Evolutionary conservation across 257 asterid genomes (phyloP).

Genomic region (Linderniella brevidens): DNA sequence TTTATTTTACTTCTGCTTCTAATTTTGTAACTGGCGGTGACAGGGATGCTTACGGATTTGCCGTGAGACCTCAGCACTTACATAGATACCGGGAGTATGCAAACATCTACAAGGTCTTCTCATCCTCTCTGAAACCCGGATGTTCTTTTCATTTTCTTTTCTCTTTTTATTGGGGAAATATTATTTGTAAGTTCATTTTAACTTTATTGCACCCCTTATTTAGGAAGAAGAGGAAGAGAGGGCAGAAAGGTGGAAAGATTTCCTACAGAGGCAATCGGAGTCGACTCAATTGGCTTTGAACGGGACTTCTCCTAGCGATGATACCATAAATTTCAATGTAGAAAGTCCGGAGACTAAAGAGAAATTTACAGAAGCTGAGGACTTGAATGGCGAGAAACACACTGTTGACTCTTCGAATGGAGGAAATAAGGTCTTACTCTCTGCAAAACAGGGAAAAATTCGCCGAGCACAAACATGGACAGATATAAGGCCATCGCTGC

Average conservation of each 20-base stretch:
- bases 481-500: conserved; percentile 58
- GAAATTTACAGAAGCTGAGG: conserved; percentile 14
- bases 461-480: conserved; percentile 59
- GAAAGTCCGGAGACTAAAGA: conserved; percentile 14
- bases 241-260: conserved; percentile 88
- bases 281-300: conserved; percentile 24
- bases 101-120: conserved; percentile 78
- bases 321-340: conserved; percentile 15
- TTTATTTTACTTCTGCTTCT: conserved; percentile 4
- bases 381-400: conserved; percentile 10
- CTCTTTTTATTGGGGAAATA: background rate
- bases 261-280: conserved; percentile 56
- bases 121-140: conserved; percentile 6
- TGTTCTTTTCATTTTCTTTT: background rate
- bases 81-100: conserved; percentile 91
- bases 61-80: conserved; percentile 91
- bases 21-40: conserved; percentile 10
- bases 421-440: conserved; percentile 21
- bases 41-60: conserved; percentile 99
- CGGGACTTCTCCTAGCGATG: conserved; percentile 15
- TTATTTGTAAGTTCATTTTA: too few relatives aligned
- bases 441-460: conserved; percentile 19
- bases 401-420: conserved; percentile 7
- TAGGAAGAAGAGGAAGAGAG: conserved; percentile 99
- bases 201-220: conserved; percentile 5